Conservation (phyloP, 1,284 basidiomycete species). For the Vanrija pseudolonga region DNA sequence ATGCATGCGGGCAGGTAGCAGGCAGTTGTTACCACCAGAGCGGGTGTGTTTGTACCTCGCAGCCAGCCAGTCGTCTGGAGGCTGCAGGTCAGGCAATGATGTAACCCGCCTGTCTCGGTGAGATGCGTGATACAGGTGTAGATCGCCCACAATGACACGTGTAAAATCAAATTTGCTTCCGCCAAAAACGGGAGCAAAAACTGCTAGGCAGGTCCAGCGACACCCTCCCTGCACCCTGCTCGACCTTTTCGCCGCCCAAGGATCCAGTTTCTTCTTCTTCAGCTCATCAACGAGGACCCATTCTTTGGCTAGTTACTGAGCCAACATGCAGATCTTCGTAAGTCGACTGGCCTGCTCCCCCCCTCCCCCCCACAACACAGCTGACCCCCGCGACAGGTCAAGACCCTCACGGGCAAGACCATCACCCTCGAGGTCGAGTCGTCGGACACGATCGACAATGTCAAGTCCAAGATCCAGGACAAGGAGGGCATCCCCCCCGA, state of each 20-base stretch:
- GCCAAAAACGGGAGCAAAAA: no score
- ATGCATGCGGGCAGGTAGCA: no score
- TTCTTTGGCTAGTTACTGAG: not conserved
- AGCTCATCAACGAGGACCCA: not conserved
- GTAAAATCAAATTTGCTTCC: not conserved
- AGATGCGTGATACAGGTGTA: no score
- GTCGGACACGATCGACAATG: slow-evolving; percentile 94
- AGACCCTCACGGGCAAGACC: slow-evolving; percentile 95
- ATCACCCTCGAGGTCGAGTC: slow-evolving; percentile 89
- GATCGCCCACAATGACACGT: not conserved
- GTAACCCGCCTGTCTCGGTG: no score
- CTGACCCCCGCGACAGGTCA: slow-evolving; percentile 2
- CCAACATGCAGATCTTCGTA: slow-evolving; percentile 1
- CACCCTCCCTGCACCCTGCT: no score
- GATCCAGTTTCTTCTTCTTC: not conserved
- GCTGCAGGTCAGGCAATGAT: no score
- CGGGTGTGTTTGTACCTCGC: no score
- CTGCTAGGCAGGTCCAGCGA: not conserved
- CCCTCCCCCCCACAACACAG: no score
- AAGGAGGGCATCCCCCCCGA: slow-evolving; percentile 81
- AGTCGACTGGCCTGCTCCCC: no score
- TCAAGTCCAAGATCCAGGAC: slow-evolving; percentile 94
- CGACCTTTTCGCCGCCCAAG: no score
- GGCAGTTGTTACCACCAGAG: no score
- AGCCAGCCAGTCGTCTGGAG: no score